A percentile compares a stretch with the other conserved stretches of the same genome.
Evolutionary conservation across 352 stramenopile species (phyloP).

Genomic region (Thalassiosira ordinaria): DNA sequence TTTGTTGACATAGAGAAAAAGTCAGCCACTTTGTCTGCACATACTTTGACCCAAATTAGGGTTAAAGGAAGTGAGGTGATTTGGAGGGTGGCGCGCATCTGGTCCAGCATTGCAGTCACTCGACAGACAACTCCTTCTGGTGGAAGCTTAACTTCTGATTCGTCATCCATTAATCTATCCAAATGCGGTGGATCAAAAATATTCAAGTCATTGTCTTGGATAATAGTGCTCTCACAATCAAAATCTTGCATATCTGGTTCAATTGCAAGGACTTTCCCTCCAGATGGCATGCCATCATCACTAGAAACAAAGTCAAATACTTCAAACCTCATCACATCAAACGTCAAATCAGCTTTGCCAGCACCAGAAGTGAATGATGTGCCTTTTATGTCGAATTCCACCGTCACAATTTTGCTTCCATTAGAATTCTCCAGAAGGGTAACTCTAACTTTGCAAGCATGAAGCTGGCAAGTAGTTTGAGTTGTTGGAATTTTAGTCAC

Average conservation of each 20-base stretch:
- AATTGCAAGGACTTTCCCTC: constrained; percentile 50
- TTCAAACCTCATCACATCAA: constrained; percentile 74
- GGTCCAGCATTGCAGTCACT: constrained; percentile 53
- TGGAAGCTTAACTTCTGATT: constrained; percentile 40
- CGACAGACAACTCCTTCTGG: constrained; percentile 68
- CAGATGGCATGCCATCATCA: constrained; percentile 1
- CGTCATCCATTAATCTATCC: neutral
- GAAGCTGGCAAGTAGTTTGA: constrained; percentile 56
- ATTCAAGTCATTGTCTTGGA: neutral
- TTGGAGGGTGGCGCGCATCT: constrained; percentile 54
- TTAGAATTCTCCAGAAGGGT: constrained; percentile 51
- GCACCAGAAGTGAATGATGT: constrained; percentile 58
- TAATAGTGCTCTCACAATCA: neutral
- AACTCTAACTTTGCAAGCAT: constrained; percentile 57
- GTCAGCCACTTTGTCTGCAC: constrained; percentile 61
- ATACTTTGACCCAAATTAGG: constrained; percentile 76
- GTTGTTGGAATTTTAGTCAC: constrained; percentile 7
- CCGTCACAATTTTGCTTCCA: constrained; percentile 53
- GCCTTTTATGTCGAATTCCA: constrained; percentile 56
- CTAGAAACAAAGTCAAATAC: constrained; percentile 57
- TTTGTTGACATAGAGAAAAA: constrained; percentile 63
- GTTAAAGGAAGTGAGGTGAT: constrained; percentile 74
- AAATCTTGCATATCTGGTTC: constrained; percentile 19
- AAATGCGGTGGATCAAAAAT: too few species aligned
- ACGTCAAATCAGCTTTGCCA: constrained; percentile 70